A percentile compares a stretch with the other conserved stretches of the same genome.
phyloP scores from a whole-genome alignment of 345 rosid species.

The Syzygium aqueum region DNA sequence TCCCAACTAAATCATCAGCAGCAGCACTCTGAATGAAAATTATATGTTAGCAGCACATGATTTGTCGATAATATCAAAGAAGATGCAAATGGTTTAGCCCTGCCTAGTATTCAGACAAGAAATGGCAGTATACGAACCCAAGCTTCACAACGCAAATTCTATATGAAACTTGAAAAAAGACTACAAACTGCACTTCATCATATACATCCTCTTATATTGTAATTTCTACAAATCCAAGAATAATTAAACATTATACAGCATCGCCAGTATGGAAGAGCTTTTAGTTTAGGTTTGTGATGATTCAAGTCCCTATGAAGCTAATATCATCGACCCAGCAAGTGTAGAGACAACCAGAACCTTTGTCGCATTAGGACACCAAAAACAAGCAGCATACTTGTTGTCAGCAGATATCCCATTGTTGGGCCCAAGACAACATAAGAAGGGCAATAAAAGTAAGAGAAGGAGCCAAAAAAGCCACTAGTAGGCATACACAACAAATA shows the following conservation, averaged over 20 bases:
- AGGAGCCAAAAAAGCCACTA: not conserved
- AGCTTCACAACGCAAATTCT: not conserved
- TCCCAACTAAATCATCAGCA: conserved; percentile 50
- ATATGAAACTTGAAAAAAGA: not conserved
- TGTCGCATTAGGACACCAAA: not conserved
- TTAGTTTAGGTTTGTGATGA: not conserved
- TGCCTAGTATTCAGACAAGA: not conserved
- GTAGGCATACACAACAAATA: not conserved
- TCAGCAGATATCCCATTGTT: not conserved
- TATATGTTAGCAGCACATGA: not conserved
- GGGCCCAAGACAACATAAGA: not conserved
- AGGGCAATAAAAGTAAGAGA: not conserved
- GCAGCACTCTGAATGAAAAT: conserved; percentile 53
- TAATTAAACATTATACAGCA: not conserved
- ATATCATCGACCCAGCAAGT: not conserved
- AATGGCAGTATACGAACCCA: not conserved
- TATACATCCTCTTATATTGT: not conserved
- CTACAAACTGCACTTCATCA: not conserved
- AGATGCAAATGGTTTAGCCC: not conserved
- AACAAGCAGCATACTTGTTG: not conserved
- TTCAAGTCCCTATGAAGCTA: not conserved
- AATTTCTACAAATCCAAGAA: not conserved
- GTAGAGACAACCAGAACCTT: not conserved
- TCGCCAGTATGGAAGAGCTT: not conserved
- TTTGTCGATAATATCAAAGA: not conserved